phyloP scores from a whole-genome alignment of 2,329 filamentous ascomycete species.

The Ophiostoma himal-ulmi region DNA sequence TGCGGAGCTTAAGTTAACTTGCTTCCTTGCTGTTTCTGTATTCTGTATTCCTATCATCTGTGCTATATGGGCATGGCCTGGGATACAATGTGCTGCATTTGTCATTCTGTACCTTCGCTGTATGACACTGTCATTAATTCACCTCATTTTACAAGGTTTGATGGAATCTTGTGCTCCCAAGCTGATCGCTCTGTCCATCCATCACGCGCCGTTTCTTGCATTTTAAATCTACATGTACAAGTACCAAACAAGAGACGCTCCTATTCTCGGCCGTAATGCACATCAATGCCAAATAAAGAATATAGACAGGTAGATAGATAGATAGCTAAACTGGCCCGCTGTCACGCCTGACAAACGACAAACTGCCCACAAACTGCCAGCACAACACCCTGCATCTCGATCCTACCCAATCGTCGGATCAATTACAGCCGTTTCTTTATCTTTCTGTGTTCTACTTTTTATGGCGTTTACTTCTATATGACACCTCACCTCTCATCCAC shows the following conservation, averaged over 20 bases:
- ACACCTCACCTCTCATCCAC: background rate
- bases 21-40: background rate
- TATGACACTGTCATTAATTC: background rate
- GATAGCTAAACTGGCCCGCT: background rate
- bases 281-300: background rate
- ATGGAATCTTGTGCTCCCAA: background rate
- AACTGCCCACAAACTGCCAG: conserved; percentile 11
- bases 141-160: background rate
- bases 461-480: background rate
- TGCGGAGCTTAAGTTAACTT: background rate
- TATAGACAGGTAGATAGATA: background rate
- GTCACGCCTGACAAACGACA: background rate
- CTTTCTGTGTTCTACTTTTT: background rate
- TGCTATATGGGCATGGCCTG: too few species aligned
- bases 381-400: conserved; percentile 9
- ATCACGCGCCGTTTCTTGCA: background rate
- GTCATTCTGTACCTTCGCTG: background rate
- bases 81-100: background rate
- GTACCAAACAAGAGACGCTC: background rate
- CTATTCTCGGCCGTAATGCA: conserved; percentile 7
- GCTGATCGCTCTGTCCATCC: background rate
- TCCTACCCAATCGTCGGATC: background rate
- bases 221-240: too few species aligned
- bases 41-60: background rate
- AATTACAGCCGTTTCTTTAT: background rate